Conservation (phyloP, 169 alveolate species). For the Plasmodium berghei region DNA sequence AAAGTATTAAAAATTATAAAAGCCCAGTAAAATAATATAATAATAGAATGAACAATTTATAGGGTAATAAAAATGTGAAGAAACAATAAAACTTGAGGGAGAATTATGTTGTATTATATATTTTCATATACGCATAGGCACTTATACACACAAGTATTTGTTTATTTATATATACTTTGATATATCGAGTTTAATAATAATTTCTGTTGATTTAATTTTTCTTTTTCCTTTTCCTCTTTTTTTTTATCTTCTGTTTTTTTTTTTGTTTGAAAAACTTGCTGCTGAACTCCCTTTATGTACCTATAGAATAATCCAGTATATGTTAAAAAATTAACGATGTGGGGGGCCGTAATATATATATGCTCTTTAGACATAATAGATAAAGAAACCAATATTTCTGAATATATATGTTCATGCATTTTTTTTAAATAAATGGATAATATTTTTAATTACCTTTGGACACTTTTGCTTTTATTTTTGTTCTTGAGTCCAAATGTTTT, state of each 20-base stretch:
- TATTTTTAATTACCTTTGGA: constrained; percentile 92
- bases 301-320: constrained; percentile 15
- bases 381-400: neutral
- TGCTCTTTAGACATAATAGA: neutral
- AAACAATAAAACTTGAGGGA: neutral
- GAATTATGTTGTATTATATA: too few species aligned
- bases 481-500: constrained; percentile 99
- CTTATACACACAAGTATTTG: constrained; percentile 71
- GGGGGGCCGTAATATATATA: neutral
- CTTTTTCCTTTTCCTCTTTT: constrained; percentile 95
- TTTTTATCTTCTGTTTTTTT: constrained; percentile 84
- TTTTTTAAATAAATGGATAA: neutral
- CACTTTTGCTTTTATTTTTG: constrained; percentile 96
- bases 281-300: constrained; percentile 87
- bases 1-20: neutral
- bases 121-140: neutral
- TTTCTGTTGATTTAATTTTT: constrained; percentile 93
- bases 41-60: neutral
- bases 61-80: neutral
- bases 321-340: neutral
- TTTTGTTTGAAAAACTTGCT: constrained; percentile 85
- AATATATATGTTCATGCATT: neutral
- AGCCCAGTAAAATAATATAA: too few species aligned
- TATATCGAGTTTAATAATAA: constrained; percentile 94
- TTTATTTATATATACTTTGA: constrained; percentile 87